These are phyloP conservation scores for Chalciporus sp. DNA, from an alignment of 1,284 basidiomycete genomes.

Conservation along the genomic window DNA sequence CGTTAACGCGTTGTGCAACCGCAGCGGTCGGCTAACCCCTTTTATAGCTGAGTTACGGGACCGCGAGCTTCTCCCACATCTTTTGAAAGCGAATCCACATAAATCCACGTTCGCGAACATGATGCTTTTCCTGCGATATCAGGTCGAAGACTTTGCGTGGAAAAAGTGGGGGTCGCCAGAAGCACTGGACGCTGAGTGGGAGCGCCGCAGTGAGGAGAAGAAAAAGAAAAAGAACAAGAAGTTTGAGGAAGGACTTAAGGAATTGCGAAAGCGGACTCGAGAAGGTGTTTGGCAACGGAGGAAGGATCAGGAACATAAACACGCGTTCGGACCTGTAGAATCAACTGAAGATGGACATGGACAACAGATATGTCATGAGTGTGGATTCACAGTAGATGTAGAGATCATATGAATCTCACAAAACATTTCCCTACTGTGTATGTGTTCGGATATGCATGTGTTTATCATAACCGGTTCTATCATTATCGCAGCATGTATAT, in stretches of 20 bases:
- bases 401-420: conserved; percentile 64
- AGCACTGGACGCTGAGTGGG: conserved; percentile 89
- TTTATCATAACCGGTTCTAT: background rate
- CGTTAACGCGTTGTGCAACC: conserved; percentile 26
- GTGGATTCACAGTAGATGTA: conserved; percentile 86
- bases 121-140: conserved; percentile 96
- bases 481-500: background rate
- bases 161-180: conserved; percentile 97
- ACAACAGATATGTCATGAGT: conserved; percentile 79
- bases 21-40: conserved; percentile 1
- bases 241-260: conserved; percentile 84
- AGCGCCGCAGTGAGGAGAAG: conserved; percentile 79
- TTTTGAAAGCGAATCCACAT: conserved; percentile 96
- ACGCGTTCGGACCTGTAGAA: conserved; percentile 72
- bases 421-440: background rate
- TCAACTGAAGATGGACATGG: conserved; percentile 53
- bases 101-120: conserved; percentile 97
- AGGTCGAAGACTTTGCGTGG: conserved; percentile 97
- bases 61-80: conserved; percentile 88
- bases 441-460: background rate
- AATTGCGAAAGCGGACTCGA: conserved; percentile 82
- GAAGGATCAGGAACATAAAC: conserved; percentile 85
- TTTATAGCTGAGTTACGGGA: conserved; percentile 86
- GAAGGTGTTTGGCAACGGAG: conserved; percentile 89
- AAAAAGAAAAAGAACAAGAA: conserved; percentile 92